Conservation (phyloP, 2,329 filamentous ascomycete genomes). For the Thyridium curvatum region DNA sequence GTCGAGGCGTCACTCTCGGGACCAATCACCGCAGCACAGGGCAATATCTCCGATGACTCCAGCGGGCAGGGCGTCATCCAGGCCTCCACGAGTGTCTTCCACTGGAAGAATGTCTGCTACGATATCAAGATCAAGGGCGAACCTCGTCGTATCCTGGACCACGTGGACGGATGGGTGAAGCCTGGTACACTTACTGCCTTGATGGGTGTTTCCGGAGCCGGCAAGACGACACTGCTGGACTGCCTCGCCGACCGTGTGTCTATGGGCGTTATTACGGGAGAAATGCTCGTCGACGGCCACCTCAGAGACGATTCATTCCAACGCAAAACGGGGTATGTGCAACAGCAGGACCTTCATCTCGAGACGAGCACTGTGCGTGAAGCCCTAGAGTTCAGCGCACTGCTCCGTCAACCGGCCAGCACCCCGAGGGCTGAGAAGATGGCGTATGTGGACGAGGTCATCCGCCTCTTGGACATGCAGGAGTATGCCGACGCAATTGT, state of each 20-base stretch:
- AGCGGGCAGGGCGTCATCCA: slow-evolving; percentile 23
- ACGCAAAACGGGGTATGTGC: slow-evolving; percentile 57
- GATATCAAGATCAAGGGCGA: slow-evolving; percentile 68
- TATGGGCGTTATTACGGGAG: slow-evolving; percentile 1
- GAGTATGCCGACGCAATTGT: slow-evolving; percentile 51
- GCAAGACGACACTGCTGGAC: slow-evolving; percentile 79
- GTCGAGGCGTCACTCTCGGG: no score
- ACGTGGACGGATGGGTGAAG: slow-evolving; percentile 29
- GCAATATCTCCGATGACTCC: slow-evolving; percentile 58
- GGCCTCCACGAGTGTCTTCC: slow-evolving; percentile 57
- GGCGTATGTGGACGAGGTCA: slow-evolving; percentile 1
- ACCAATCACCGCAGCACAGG: slow-evolving; percentile 39
- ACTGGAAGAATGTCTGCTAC: slow-evolving; percentile 72
- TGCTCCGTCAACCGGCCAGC: background rate
- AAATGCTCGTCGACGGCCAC: slow-evolving; percentile 20
- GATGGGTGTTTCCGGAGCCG: slow-evolving; percentile 76
- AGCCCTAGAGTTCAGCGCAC: slow-evolving; percentile 12
- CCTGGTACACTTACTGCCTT: slow-evolving; percentile 22
- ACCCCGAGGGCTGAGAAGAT: background rate
- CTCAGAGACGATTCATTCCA: slow-evolving; percentile 33
- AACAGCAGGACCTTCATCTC: slow-evolving; percentile 54
- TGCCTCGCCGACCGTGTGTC: slow-evolving; percentile 56
- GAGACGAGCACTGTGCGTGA: slow-evolving; percentile 44
- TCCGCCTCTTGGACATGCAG: slow-evolving; percentile 16
- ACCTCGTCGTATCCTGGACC: slow-evolving; percentile 64